Conservation (phyloP, 345 rosid species). For the Syzygium aqueum region DNA sequence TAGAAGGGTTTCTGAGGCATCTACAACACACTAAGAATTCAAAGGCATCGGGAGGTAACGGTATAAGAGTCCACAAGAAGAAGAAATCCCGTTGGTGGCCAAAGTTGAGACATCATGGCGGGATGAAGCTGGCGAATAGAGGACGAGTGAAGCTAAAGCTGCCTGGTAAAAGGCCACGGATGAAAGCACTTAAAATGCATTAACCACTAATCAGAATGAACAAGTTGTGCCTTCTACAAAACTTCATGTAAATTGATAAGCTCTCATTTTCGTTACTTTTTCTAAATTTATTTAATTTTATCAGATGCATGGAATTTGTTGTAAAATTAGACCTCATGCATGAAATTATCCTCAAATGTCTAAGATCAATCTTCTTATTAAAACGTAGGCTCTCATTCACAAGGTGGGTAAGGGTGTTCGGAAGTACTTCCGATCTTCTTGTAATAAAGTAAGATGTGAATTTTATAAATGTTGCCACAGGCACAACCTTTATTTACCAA, state of each 20-base stretch:
- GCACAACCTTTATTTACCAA: no score
- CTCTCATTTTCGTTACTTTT: neutral
- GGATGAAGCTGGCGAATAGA: constrained; percentile 26
- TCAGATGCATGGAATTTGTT: neutral
- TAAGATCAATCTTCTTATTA: no score
- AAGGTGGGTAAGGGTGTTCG: no score
- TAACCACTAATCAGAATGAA: neutral
- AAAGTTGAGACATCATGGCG: constrained; percentile 18
- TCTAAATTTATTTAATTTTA: neutral
- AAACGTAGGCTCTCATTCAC: no score
- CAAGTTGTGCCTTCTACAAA: neutral
- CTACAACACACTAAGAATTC: constrained; percentile 29
- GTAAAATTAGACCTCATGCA: neutral
- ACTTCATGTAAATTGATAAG: neutral
- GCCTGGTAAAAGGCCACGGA: constrained; percentile 6
- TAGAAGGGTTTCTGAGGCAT: constrained; percentile 42
- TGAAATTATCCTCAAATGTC: neutral
- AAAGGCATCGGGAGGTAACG: constrained; percentile 6
- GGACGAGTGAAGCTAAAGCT: constrained; percentile 24
- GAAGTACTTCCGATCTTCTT: no score
- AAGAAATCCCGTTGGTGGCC: constrained; percentile 36
- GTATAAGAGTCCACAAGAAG: neutral
- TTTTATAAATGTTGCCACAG: no score
- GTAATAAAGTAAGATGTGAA: no score
- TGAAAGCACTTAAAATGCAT: neutral